Evolutionary conservation across 352 stramenopile species (phyloP).

Genomic region (Phytopythium cucurbitacearum): DNA sequence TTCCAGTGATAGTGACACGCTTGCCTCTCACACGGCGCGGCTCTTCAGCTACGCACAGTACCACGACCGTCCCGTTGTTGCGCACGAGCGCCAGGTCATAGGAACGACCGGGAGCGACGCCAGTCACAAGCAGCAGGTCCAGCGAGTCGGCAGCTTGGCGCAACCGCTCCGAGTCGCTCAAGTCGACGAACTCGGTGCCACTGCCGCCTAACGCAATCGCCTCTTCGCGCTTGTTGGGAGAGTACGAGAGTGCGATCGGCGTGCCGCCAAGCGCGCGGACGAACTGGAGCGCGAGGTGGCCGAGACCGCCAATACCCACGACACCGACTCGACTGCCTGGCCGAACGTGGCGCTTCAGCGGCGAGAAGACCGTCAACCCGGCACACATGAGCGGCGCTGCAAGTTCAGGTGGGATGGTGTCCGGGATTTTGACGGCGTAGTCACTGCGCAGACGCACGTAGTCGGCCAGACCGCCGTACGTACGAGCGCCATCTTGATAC

Average conservation of each 20-base stretch:
- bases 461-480: slow-evolving; percentile 48
- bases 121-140: slow-evolving; percentile 63
- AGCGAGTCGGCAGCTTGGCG: slow-evolving; percentile 14
- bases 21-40: slow-evolving; percentile 29
- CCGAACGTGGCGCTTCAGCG: slow-evolving; percentile 32
- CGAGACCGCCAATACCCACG: slow-evolving; percentile 64
- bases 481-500: slow-evolving; percentile 22
- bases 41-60: slow-evolving; percentile 44
- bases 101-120: slow-evolving; percentile 26
- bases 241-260: slow-evolving; percentile 43
- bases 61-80: slow-evolving; percentile 34
- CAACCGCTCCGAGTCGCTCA: slow-evolving; percentile 19
- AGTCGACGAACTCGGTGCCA: slow-evolving; percentile 48
- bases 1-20: slow-evolving; percentile 30
- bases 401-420: slow-evolving; percentile 28
- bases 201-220: slow-evolving; percentile 26
- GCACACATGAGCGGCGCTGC: slow-evolving; percentile 67
- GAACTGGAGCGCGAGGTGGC: slow-evolving; percentile 75
- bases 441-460: slow-evolving; percentile 40
- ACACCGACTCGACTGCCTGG: slow-evolving; percentile 38
- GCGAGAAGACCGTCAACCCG: slow-evolving; percentile 69
- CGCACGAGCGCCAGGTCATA: slow-evolving; percentile 32
- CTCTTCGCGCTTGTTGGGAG: slow-evolving; percentile 33
- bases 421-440: slow-evolving; percentile 59
- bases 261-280: slow-evolving; percentile 40